These are phyloP conservation scores for Patellaria atrata DNA, from an alignment of 495 filamentous ascomycete genomes.

Conservation along the genomic window DNA sequence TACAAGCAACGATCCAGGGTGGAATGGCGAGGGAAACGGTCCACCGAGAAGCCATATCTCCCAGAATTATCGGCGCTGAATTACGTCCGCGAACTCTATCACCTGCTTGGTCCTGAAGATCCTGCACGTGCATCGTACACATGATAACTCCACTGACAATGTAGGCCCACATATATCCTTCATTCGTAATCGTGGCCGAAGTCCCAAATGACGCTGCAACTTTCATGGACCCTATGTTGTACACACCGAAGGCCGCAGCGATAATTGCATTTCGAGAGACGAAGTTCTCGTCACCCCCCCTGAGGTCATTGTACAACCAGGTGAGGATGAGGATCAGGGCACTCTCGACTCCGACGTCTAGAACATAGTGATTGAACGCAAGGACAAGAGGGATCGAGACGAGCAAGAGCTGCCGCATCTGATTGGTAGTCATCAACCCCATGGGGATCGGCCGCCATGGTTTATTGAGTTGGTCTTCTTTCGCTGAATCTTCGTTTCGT, in stretches of 20 bases:
- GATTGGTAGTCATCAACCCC: constrained; percentile 25
- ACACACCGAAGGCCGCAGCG: constrained; percentile 28
- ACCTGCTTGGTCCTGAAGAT: constrained; percentile 35
- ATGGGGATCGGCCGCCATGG: constrained; percentile 41
- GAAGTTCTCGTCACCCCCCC: constrained; percentile 31
- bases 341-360: constrained; percentile 28
- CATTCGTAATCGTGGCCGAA: constrained; percentile 9
- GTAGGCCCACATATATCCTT: constrained; percentile 29
- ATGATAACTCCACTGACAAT: constrained; percentile 33
- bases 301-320: constrained; percentile 42
- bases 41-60: constrained; percentile 31
- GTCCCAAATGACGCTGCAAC: constrained; percentile 14
- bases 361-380: constrained; percentile 13
- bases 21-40: constrained; percentile 26
- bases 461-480: constrained; percentile 43
- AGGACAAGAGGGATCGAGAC: constrained; percentile 26
- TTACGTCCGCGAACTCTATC: constrained; percentile 31
- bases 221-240: constrained; percentile 23
- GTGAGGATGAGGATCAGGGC: constrained; percentile 28
- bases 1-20: constrained; percentile 31
- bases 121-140: constrained; percentile 40
- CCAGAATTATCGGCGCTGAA: constrained; percentile 31
- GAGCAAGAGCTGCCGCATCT: constrained; percentile 29
- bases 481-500: constrained; percentile 30
- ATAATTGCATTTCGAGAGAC: constrained; percentile 33